Percentiles rank a stretch among this genome's conserved stretches.
These are phyloP conservation scores for Nigrograna mackinnonii DNA, from an alignment of 2,329 filamentous ascomycete genomes.

Conservation along the genomic window DNA sequence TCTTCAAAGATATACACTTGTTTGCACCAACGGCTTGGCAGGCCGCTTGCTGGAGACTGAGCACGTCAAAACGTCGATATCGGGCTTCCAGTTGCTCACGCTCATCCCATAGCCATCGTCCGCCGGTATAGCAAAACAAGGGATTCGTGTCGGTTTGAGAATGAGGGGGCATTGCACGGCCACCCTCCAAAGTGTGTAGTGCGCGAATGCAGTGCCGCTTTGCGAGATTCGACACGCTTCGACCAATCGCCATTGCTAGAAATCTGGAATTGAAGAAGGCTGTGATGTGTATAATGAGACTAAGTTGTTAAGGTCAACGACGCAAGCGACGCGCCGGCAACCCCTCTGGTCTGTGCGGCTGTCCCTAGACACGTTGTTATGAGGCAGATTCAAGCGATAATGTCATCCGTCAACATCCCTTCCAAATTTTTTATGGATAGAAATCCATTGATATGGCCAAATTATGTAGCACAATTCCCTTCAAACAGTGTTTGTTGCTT, in stretches of 20 bases:
- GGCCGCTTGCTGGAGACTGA: slow-evolving; percentile 17
- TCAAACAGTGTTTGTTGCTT: no score
- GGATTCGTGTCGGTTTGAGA: slow-evolving; percentile 10
- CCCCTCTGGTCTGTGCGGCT: no score
- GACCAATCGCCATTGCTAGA: slow-evolving; percentile 8
- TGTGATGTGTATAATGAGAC: slow-evolving; percentile 7
- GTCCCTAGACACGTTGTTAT: no score
- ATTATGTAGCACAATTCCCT: no score
- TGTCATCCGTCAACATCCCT: no score
- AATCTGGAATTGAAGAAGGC: slow-evolving; percentile 4
- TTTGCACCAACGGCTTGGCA: slow-evolving; percentile 3
- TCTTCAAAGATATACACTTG: slow-evolving; percentile 6
- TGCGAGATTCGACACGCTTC: slow-evolving; percentile 12
- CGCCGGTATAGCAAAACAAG: slow-evolving; percentile 25
- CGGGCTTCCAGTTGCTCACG: slow-evolving; percentile 18
- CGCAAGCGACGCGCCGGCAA: slow-evolving; percentile 1
- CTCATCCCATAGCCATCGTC: slow-evolving; percentile 27
- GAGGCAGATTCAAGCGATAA: no score
- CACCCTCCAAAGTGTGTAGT: slow-evolving; percentile 10
- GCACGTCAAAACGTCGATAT: slow-evolving; percentile 19
- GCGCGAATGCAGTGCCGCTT: slow-evolving; percentile 11
- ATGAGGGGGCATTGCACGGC: slow-evolving; percentile 7
- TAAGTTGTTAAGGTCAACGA: slow-evolving; percentile 1
- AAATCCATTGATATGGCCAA: no score
- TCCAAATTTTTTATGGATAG: no score